Evolutionary conservation across 768 basidiomycete genomes (phyloP), one percentile per base, ranked within the genome.

Genomic region (Pleurotus salmoneostramineus): DNA sequence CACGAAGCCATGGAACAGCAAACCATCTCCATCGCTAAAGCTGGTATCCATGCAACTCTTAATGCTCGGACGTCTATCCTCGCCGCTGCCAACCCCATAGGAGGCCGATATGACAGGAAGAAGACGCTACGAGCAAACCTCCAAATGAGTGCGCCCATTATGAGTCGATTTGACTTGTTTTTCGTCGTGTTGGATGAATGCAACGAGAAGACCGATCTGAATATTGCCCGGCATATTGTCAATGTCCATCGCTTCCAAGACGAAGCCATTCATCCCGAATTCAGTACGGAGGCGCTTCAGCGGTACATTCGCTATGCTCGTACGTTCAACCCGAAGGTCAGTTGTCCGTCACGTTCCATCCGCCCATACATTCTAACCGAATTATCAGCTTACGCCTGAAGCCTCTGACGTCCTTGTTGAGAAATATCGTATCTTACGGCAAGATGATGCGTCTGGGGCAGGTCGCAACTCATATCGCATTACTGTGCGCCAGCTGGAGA

Each of bases 1-100:
- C 97, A 99, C 79, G 96, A 98, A 80, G 96, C 96, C 6, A 98
- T 98, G 96, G 96, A 98, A 86, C 96, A 98, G 74, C 95, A 98
- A 75, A 98, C 96, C 1, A 98, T 98, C 65, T 97, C 95, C 32
- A 98, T 98, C 62, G 97, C 97, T 43, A 99, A 99, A 71, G 97
- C 97, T 2, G 97, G 97, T 57, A 99, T 99, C 63, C 96, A 98
- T 65, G 96, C 97, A 0, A 99, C 97, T 0, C 81, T 99, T 56
- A 99, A 99, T 65, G 97, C 97, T 0, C 87, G 97, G 8, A 98
- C 97, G 0, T 95, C 93, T 3, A 98, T 99, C 62, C 84, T 99
- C 27, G 97, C 97, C 1, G 97, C 97, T 31, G 96, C 97, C 4
- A 99, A 99, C 73, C 97, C 97, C 5, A 79, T 98, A n/a, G 91